A percentile compares a stretch with the other conserved stretches of the same genome.
phyloP scores from a whole-genome alignment of 257 asterid species.

The Nemophila menziesii region DNA sequence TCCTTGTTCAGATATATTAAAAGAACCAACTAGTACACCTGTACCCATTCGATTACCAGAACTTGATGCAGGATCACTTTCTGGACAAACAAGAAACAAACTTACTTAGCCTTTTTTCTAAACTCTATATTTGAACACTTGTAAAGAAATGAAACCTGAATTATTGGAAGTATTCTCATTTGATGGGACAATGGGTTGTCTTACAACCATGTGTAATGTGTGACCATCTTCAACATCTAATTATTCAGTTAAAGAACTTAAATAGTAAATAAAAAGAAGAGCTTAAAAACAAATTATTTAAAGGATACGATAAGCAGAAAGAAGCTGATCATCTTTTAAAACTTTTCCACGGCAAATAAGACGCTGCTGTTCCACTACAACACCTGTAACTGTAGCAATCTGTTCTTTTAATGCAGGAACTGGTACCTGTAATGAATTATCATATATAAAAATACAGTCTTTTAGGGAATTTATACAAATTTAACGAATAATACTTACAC shows the following conservation, averaged over 20 bases:
- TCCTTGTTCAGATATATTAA: constrained; percentile 75
- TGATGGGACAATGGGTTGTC: constrained; percentile 54
- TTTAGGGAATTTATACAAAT: too few species aligned
- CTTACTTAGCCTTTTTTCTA: too few species aligned
- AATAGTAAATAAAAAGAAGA: not conserved
- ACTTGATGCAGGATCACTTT: constrained; percentile 40
- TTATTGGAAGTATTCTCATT: constrained; percentile 32
- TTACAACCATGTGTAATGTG: constrained; percentile 83
- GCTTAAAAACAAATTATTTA: constrained; percentile 3
- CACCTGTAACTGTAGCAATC: constrained; percentile 86
- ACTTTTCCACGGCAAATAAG: constrained; percentile 98
- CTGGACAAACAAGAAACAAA: constrained; percentile 37
- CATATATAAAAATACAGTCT: too few species aligned
- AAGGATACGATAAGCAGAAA: constrained; percentile 99
- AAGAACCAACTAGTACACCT: constrained; percentile 69
- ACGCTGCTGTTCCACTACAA: constrained; percentile 84
- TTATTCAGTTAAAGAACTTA: constrained; percentile 42
- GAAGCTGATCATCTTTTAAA: constrained; percentile 89
- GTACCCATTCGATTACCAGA: constrained; percentile 40
- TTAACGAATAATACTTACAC: constrained; percentile 27
- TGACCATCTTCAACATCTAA: constrained; percentile 98
- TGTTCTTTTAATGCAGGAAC: constrained; percentile 84
- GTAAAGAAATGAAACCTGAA: constrained; percentile 33
- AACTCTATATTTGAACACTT: constrained; percentile 13
- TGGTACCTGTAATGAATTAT: constrained; percentile 63